A percentile compares a stretch with the other conserved stretches of the same genome.
Conservation (phyloP, 202 grass and related monocot genomes). For the Setaria viridis region DNA sequence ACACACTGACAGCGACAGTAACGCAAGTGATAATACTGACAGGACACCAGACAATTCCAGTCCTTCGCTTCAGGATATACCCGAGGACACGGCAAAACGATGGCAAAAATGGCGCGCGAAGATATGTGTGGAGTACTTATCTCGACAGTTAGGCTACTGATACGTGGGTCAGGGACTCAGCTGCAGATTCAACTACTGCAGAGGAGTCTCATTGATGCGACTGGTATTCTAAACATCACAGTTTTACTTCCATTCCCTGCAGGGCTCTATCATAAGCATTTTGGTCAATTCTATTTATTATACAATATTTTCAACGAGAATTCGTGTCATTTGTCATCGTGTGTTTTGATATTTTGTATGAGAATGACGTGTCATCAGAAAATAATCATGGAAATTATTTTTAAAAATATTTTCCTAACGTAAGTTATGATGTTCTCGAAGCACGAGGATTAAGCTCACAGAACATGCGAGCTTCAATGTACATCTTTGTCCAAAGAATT, state of each 20-base stretch:
- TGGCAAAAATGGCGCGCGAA: background rate
- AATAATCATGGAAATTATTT: background rate
- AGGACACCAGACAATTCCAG: background rate
- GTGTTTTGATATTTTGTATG: background rate
- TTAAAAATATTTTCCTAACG: background rate
- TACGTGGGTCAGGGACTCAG: no score
- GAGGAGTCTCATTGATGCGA: background rate
- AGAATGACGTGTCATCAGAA: background rate
- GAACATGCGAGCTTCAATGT: no score
- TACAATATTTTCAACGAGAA: background rate
- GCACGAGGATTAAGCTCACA: no score
- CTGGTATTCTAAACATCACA: background rate
- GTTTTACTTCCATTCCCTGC: background rate
- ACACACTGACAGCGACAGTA: constrained; percentile 9
- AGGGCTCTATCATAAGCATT: background rate
- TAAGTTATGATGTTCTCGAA: background rate
- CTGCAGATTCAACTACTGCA: no score
- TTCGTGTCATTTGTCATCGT: background rate
- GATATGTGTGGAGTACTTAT: background rate
- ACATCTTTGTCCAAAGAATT: no score
- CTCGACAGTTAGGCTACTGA: no score
- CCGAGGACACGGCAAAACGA: background rate
- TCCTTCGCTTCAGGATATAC: background rate
- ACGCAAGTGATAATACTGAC: background rate
- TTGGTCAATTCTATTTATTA: background rate